phyloP scores from a whole-genome alignment of 1,139 yeast species.

The Magnusiomyces suaveolens region DNA sequence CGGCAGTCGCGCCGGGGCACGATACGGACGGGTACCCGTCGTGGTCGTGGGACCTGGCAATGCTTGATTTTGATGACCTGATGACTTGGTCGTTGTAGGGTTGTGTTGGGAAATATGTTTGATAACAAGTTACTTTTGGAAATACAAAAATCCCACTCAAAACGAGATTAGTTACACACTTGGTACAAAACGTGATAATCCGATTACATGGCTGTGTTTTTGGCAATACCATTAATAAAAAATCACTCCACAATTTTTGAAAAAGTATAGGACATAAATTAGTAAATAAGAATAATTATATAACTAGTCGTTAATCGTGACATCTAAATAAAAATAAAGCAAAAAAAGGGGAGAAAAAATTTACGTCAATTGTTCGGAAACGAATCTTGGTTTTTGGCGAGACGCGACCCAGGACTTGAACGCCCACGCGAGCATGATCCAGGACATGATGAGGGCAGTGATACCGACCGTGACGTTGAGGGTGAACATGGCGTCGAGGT shows the following conservation, averaged over 20 bases:
- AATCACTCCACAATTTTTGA: not conserved
- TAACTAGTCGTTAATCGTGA: not conserved
- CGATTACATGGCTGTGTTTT: not conserved
- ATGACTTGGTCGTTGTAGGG: constrained; percentile 2
- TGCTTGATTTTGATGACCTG: constrained; percentile 1
- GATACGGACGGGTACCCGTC: not conserved
- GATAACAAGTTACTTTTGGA: too few relatives aligned
- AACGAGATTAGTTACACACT: too few relatives aligned
- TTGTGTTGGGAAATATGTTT: not conserved
- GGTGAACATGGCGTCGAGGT: constrained; percentile 82
- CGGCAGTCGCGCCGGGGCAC: not conserved
- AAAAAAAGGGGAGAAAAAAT: not conserved
- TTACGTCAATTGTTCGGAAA: not conserved
- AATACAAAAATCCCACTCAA: too few relatives aligned
- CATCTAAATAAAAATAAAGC: not conserved
- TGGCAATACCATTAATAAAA: not conserved
- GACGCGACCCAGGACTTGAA: constrained; percentile 34
- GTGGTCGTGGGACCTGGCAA: not conserved
- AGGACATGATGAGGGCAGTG: constrained; percentile 74
- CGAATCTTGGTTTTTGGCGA: constrained; percentile 2
- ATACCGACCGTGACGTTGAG: constrained; percentile 76
- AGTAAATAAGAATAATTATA: not conserved
- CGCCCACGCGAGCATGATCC: constrained; percentile 68
- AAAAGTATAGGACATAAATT: not conserved
- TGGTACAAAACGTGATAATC: too few relatives aligned